Percentiles rank a stretch among this genome's conserved stretches.
phyloP scores from a whole-genome alignment of 306 rosid genomes.

The Prunus mongolica region DNA sequence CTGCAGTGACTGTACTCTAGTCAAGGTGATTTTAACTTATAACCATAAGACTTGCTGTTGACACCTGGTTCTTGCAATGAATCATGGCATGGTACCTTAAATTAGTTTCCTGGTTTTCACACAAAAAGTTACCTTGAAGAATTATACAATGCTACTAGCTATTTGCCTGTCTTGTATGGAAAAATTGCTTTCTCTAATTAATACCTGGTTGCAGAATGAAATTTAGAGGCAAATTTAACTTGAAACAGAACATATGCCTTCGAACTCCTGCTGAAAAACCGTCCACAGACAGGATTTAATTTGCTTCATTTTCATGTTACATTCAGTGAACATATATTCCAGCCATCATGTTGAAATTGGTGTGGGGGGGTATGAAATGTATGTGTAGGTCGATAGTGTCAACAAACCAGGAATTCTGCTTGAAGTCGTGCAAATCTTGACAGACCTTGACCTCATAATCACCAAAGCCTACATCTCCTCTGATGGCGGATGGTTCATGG shows the following conservation, averaged over 20 bases:
- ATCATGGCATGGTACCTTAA: not conserved
- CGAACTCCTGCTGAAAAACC: not conserved
- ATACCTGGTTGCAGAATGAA: not conserved
- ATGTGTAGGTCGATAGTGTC: slow-evolving; percentile 59
- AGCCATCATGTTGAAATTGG: slow-evolving; percentile 8
- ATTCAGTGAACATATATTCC: slow-evolving; percentile 1
- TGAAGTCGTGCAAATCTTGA: slow-evolving; percentile 72
- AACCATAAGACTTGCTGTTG: not conserved
- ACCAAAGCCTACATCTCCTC: slow-evolving; percentile 83
- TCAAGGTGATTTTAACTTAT: slow-evolving; percentile 50
- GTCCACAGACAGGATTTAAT: not conserved
- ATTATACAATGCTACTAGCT: not conserved
- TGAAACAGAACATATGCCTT: not conserved
- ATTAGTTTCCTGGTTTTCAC: not conserved
- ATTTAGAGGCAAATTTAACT: not conserved
- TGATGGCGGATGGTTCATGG: slow-evolving; percentile 94
- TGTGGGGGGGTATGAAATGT: slow-evolving; percentile 2
- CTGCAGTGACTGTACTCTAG: slow-evolving; percentile 53
- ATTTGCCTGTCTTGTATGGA: not conserved
- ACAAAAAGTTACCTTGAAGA: not conserved
- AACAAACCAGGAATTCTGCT: slow-evolving; percentile 87
- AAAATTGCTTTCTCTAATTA: not conserved
- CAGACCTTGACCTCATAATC: slow-evolving; percentile 75
- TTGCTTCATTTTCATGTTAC: not conserved
- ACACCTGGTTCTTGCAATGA: slow-evolving; percentile 1